Conservation (phyloP, 2,329 filamentous ascomycete species). For the Sporothrix variecibatus region DNA sequence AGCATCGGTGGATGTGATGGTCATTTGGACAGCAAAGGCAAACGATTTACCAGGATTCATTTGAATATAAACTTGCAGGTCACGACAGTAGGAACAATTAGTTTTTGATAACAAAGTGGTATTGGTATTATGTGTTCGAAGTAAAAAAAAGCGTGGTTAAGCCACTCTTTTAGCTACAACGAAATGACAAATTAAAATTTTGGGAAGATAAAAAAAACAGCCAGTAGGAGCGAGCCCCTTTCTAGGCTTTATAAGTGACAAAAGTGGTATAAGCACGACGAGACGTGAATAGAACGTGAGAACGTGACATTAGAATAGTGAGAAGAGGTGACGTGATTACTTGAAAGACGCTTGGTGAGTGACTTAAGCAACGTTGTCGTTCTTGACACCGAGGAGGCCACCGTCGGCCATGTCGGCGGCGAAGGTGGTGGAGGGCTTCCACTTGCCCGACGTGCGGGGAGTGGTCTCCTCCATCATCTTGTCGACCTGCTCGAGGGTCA, state of each 20-base stretch:
- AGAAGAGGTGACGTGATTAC: not conserved
- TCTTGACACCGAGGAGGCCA: slow-evolving; percentile 13
- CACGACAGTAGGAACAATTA: not conserved
- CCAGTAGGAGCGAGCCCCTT: not conserved
- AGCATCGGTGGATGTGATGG: no score
- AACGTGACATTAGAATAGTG: not conserved
- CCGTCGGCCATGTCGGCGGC: slow-evolving; percentile 42
- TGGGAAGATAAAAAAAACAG: not conserved
- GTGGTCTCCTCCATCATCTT: slow-evolving; percentile 87
- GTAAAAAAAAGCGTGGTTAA: not conserved
- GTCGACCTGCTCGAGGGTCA: slow-evolving; percentile 78
- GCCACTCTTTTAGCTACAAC: not conserved
- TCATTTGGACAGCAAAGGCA: not conserved
- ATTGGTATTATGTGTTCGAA: not conserved
- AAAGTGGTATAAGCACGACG: not conserved
- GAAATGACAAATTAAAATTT: not conserved
- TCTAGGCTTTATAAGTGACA: not conserved
- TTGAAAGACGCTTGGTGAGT: not conserved
- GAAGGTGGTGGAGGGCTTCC: slow-evolving; percentile 72
- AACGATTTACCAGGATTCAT: no score
- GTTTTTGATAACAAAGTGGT: not conserved
- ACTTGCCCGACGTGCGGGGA: slow-evolving; percentile 73
- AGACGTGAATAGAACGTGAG: not conserved
- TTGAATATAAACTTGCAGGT: no score
- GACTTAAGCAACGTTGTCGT: slow-evolving; percentile 9